Base-by-base conservation (phyloP, 140 eudicot genomes). In the Erigeron philadelphicus region DNA sequence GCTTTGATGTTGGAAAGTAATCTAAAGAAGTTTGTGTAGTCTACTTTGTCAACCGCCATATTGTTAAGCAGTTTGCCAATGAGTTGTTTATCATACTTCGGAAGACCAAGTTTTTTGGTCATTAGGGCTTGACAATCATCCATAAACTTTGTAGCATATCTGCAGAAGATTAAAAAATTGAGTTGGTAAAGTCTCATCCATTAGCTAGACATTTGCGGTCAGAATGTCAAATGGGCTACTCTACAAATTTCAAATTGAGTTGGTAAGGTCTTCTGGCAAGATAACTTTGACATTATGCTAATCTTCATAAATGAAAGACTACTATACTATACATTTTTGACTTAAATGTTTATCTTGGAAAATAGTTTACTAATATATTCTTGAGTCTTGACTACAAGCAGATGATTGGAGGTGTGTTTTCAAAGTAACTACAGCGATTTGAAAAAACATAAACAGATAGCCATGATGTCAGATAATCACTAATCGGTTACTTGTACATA, bases 31-130 rank as follows among this genome's bases (percentile, higher is more conserved):
- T 89, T 89, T 35, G 99, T 94, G 86, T 89, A 94, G 81, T 94
- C 99, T 61, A 89, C 99, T 94, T 94, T 94, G 76, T 94, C 99
- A 67, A 94, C 95, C 17, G 99, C 99, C 99, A 94, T 78, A 80
- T 94, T 89, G 73, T 87, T 94, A 42, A 94, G 95, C 69, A 94
- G 91, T 80, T 89, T 86, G 40, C 97, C 77, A 50, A 87, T 83
- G 46, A 87, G 80, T 70, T 83, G 95, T 66, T 94, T 94, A 66
- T 87, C 89, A 81, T 94, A 94, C 82, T 89, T 89, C 0, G 89
- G 87, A 18, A 94, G 76, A 50, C 99, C 95, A 62, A 94, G 88
- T 69, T 94, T 94, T 74, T 71, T 81, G 68, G 97, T 94, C 99
- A 94, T 94, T 61, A 94, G 70, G 2, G 85, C 85, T 79, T 94